phyloP scores from a whole-genome alignment of 2,329 filamentous ascomycete species.

The Botryosphaeria dothidea region DNA sequence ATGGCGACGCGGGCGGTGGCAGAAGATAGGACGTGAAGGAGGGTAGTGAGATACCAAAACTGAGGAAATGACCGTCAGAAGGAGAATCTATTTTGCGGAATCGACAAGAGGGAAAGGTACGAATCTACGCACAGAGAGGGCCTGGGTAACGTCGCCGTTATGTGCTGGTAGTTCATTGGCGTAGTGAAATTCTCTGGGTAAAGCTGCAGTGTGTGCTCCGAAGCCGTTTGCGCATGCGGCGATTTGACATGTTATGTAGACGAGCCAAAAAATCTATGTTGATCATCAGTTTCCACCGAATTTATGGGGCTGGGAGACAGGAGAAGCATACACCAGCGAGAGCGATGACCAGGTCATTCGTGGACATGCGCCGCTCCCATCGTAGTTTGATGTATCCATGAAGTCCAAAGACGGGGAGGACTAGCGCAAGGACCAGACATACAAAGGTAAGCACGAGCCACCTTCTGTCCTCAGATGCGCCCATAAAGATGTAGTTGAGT shows the following conservation, averaged over 20 bases:
- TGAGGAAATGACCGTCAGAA: too few relatives aligned
- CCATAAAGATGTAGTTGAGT: not conserved
- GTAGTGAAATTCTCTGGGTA: not conserved
- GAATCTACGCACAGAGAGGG: not conserved
- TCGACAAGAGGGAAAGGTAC: not conserved
- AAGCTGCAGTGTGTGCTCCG: not conserved
- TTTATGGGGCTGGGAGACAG: too few relatives aligned
- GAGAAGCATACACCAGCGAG: not conserved
- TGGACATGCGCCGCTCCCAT: not conserved
- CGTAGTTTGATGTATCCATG: not conserved
- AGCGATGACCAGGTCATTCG: not conserved
- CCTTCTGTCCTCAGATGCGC: not conserved
- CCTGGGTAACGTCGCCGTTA: not conserved
- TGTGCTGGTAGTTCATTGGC: not conserved
- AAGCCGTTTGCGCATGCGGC: slow-evolving; percentile 1
- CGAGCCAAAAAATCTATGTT: not conserved
- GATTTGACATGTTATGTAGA: not conserved
- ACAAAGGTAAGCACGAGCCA: not conserved
- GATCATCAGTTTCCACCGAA: not conserved
- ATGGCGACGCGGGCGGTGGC: not conserved
- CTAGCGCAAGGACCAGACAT: not conserved
- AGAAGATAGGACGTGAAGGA: slow-evolving; percentile 1
- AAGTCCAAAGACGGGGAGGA: not conserved
- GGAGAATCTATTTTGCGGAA: too few relatives aligned
- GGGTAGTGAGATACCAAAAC: slow-evolving; percentile 10